Base-by-base conservation (phyloP, 148 eudicot genomes). In the Cornus florida region DNA sequence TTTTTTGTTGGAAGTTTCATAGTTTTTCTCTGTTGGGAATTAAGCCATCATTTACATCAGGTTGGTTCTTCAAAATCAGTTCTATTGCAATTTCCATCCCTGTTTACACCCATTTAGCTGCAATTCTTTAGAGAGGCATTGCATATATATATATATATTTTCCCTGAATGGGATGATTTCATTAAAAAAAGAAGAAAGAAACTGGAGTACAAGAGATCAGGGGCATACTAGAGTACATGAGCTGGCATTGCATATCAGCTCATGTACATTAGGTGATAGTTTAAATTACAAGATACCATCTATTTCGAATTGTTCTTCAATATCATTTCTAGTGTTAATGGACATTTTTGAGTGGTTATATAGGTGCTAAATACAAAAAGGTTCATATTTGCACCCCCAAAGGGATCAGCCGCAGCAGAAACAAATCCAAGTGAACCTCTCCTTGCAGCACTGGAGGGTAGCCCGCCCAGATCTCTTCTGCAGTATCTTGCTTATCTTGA, bases 401-500 rank as follows among this genome's bases (percentile, higher is more conserved):
- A 94, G 82, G 99, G 97, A 75, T 90, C 98, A 56, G 92, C 90
- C 70, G 97, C 93, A 73, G 92, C 91, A 17, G 95, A 91, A 92
- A 82, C 93, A 77, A 94, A 92, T 82, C 94, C 98, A 80, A 91
- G 89, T 70, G 98, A 92, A 77, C 89, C 85, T 67, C 98, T 96
- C 80, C 89, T 94, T 46, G 81, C 86, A 73, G 89, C 90, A 23
- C 81, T 96, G 74, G 98, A 92, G 84, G 93, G 86, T 77, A 96
- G 95, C 85, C 69, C 71, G 32, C 85, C 93, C 8, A 87, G 91
- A 74, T 91, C 94, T 69, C 89, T 96, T 67, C 33, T 90, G 77
- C 97, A 88, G 75, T 83, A 92, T 86, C 94, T 92, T 84, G 98
- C 98, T 24, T 92, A 94, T 80, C 91, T 96, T 78, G 99, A 96